Evolutionary conservation across 2,329 filamentous ascomycete genomes (phyloP), one percentile per base, ranked within the genome.

Genomic region (Aspergillus sp.): DNA sequence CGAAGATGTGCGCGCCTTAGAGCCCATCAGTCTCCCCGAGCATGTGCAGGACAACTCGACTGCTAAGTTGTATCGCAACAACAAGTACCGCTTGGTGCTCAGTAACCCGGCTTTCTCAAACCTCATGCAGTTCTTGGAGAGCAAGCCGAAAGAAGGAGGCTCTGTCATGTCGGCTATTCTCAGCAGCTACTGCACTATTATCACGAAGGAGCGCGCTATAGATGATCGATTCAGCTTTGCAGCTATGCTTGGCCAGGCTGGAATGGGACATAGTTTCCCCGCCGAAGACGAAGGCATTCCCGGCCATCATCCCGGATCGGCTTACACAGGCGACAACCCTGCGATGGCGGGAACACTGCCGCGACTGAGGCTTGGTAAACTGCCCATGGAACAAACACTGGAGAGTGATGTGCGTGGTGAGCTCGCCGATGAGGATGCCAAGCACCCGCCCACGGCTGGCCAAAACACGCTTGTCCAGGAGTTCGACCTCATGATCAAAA

Each of bases 61-160:
- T n/a, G 87, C 89, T 6, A 89, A 88, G 68, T 77, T 94, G 3
- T 99, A 96, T 70, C 82, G 84, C 38, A 83, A 85, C 51, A 93
- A 92, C 77, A 94, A 90, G 69, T 99, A 97, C 68, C 84, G 90
- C 11, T 80, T 99, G 33, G 90, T 90, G 0, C 76, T 99, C n/a
- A 96, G 92, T 63, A 86, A 87, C 52, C 87, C 92, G 61, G 86
- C 91, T 0, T 91, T 89, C 52, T 86, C 85, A 52, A 89, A 89
- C 54, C 81, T 97, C 8, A 87, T 96, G 65, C 88, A 91, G 61
- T 95, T 93, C 62, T 78, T 99, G 0, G 92, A 97, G 69, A 85
- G 86, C n/a, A 92, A 96, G 57, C 82, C 86, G 13, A 88, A 89
- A 47, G 83, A 88, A 48, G 91, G 91, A 10, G 93, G 91, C 14